Evolutionary conservation across 1,284 basidiomycete genomes (phyloP).

Genomic region (Cystobasidium slooffiae): DNA sequence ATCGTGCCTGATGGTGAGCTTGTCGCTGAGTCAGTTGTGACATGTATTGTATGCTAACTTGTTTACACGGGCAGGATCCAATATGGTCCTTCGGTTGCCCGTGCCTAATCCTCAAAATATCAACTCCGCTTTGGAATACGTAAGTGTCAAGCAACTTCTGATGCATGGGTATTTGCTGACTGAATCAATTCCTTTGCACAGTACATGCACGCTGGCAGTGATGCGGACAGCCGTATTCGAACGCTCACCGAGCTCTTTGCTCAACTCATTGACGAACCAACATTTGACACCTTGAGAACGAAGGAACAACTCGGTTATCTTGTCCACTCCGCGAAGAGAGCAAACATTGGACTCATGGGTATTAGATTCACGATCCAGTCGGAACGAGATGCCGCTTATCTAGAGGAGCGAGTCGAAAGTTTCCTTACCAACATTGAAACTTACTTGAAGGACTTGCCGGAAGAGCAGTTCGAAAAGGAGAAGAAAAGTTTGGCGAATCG

Average conservation of each 20-base stretch:
- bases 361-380: constrained; percentile 89
- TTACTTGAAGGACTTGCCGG: constrained; percentile 63
- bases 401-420: constrained; percentile 85
- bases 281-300: constrained; percentile 90
- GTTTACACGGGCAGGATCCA: constrained; percentile 62
- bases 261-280: constrained; percentile 81
- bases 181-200: constrained; percentile 62
- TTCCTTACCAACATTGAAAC: constrained; percentile 76
- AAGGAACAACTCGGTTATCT: constrained; percentile 96
- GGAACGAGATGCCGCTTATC: constrained; percentile 78
- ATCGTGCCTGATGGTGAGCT: constrained; percentile 69
- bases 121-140: constrained; percentile 68
- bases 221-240: constrained; percentile 62
- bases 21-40: constrained; percentile 45
- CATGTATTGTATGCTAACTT: constrained; percentile 11
- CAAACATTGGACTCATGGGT: constrained; percentile 72
- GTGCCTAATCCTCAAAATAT: constrained; percentile 86
- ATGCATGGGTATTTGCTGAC: constrained; percentile 59
- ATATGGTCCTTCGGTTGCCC: constrained; percentile 70
- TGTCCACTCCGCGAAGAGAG: constrained; percentile 49
- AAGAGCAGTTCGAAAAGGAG: constrained; percentile 69
- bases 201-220: constrained; percentile 67
- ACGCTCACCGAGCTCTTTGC: constrained; percentile 59
- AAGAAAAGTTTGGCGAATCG: constrained; percentile 67
- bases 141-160: constrained; percentile 56